A percentile compares a stretch with the other conserved stretches of the same genome.
These are phyloP conservation scores for Melanomma pulvis-pyrius DNA, from an alignment of 495 filamentous ascomycete species.

Conservation along the genomic window DNA sequence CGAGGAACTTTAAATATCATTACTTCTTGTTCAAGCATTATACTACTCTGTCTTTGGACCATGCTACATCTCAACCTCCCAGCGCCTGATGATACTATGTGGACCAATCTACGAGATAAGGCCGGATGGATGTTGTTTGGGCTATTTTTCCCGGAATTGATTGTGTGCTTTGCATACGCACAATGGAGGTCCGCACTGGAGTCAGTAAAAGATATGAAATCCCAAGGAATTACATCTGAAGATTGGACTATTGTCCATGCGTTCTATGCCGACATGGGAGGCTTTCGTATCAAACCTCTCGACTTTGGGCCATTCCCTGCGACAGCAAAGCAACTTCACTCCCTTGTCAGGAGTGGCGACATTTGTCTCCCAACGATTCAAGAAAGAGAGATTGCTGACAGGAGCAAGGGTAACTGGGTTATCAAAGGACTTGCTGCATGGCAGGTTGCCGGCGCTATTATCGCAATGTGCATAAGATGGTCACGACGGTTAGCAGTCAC, in stretches of 20 bases:
- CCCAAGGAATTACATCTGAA: constrained; percentile 16
- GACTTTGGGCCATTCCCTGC: constrained; percentile 36
- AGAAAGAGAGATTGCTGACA: no score
- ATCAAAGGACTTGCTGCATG: no score
- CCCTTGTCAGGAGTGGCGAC: constrained; percentile 23
- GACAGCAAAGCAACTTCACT: constrained; percentile 37
- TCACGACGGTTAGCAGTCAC: no score
- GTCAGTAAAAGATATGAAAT: constrained; percentile 30
- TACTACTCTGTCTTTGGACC: constrained; percentile 4
- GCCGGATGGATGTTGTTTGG: not conserved
- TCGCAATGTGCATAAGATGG: no score
- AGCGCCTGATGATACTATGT: not conserved
- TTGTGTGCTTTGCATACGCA: constrained; percentile 32
- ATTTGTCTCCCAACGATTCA: no score
- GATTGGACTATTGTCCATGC: constrained; percentile 38
- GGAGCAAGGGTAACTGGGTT: no score
- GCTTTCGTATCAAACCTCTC: constrained; percentile 30
- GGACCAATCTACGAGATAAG: constrained; percentile 3
- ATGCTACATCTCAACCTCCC: constrained; percentile 3
- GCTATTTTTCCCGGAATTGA: not conserved
- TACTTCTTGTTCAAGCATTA: not conserved
- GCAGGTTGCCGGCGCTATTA: no score
- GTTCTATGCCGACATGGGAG: constrained; percentile 46
- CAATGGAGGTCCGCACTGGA: constrained; percentile 37
- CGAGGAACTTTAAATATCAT: no score